Evolutionary conservation across 176 grass and related monocot species (phyloP).

Genomic region (Oryza officinalis): DNA sequence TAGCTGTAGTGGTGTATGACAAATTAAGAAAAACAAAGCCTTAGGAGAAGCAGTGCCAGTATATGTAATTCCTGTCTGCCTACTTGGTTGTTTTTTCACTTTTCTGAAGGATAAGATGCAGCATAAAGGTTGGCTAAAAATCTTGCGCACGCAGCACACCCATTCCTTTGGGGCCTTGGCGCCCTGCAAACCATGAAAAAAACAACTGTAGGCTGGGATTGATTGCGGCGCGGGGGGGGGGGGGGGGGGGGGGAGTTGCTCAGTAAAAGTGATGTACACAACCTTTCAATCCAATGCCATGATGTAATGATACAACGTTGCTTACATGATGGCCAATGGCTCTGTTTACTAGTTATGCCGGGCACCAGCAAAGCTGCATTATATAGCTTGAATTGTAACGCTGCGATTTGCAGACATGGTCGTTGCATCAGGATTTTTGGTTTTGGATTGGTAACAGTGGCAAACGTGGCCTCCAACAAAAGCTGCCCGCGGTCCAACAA

Average conservation of each 20-base stretch:
- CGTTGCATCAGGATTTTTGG: neutral
- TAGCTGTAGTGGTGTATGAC: neutral
- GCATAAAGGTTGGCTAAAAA: neutral
- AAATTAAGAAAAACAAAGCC: neutral
- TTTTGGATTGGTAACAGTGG: neutral
- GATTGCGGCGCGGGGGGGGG: too few relatives aligned
- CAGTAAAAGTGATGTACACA: neutral
- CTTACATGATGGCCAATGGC: neutral
- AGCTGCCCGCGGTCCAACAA: constrained; percentile 14
- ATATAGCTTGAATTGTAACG: too few relatives aligned
- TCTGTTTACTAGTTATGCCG: too few relatives aligned
- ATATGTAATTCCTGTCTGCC: neutral
- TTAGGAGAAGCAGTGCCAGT: neutral
- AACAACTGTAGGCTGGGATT: neutral
- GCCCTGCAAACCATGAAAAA: neutral
- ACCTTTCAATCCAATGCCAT: neutral
- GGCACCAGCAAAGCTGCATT: too few relatives aligned
- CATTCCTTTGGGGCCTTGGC: neutral
- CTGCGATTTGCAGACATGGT: too few relatives aligned
- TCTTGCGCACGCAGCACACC: neutral
- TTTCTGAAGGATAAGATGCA: neutral
- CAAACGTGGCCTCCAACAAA: constrained; percentile 21
- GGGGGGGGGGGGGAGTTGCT: too few relatives aligned
- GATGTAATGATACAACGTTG: neutral
- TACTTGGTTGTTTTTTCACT: neutral